Conservation (phyloP, 352 stramenopile genomes). For the Globisporangium irregulare region DNA sequence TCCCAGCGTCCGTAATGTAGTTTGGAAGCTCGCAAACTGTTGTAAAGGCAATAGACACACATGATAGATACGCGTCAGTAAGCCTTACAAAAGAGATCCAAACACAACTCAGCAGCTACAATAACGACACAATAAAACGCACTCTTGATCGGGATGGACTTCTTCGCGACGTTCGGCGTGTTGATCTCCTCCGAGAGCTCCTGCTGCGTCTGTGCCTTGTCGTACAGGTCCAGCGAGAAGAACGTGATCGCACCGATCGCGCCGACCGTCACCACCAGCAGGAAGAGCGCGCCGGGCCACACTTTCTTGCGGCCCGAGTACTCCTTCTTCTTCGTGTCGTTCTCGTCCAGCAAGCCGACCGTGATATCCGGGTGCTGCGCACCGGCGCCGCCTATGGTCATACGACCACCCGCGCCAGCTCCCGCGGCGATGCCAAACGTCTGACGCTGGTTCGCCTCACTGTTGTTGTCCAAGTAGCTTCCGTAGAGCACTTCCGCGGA, state of each 20-base stretch:
- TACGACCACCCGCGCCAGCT: not conserved
- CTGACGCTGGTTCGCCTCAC: slow-evolving; percentile 24
- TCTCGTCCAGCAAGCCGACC: slow-evolving; percentile 63
- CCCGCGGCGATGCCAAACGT: slow-evolving; percentile 12
- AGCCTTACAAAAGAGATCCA: not conserved
- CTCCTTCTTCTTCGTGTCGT: slow-evolving; percentile 33
- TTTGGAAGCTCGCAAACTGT: slow-evolving; percentile 68
- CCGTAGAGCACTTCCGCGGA: slow-evolving; percentile 70
- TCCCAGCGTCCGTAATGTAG: slow-evolving; percentile 54
- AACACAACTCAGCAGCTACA: slow-evolving; percentile 2
- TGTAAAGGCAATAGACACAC: not conserved
- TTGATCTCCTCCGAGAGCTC: slow-evolving; percentile 49
- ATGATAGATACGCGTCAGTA: not conserved
- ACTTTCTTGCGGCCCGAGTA: slow-evolving; percentile 73
- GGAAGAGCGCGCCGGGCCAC: slow-evolving; percentile 73
- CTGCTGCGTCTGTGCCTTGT: slow-evolving; percentile 65
- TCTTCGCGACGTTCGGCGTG: slow-evolving; percentile 25
- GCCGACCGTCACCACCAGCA: slow-evolving; percentile 49
- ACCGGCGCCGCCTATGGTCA: slow-evolving; percentile 16
- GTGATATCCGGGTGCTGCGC: slow-evolving; percentile 64
- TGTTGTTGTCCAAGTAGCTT: slow-evolving; percentile 52
- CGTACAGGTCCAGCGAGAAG: slow-evolving; percentile 59
- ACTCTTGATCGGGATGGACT: slow-evolving; percentile 45
- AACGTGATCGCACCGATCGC: slow-evolving; percentile 58
- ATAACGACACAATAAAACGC: slow-evolving; percentile 9